Evolutionary conservation across 495 filamentous ascomycete genomes (phyloP).

Genomic region (Penicillium robsamsonii): DNA sequence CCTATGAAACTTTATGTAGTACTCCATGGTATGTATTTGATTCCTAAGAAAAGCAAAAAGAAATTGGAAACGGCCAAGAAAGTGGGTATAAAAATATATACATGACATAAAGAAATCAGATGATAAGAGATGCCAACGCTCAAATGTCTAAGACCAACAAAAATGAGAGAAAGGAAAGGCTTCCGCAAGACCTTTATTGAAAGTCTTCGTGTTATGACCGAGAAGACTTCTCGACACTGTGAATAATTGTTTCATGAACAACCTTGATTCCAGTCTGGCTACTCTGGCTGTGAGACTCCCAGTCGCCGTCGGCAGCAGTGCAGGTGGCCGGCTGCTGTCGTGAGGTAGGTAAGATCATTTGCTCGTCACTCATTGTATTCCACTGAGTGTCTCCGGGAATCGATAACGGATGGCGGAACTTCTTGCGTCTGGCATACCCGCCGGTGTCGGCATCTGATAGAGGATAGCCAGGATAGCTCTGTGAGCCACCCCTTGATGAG

Average conservation of each 20-base stretch:
- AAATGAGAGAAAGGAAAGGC: background rate
- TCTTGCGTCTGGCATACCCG: conserved; percentile 28
- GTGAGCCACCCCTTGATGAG: conserved; percentile 16
- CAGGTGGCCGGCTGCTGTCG: conserved; percentile 30
- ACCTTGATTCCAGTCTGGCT: conserved; percentile 32
- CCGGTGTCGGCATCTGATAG: conserved; percentile 27
- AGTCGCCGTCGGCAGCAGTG: conserved; percentile 23
- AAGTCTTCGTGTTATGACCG: conserved; percentile 5
- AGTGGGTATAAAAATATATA: conserved; percentile 2
- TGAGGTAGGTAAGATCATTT: conserved; percentile 35
- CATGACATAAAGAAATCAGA: background rate
- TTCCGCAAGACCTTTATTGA: background rate
- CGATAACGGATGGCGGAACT: conserved; percentile 41
- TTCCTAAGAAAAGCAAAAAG: background rate
- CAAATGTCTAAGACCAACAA: background rate
- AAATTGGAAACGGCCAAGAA: background rate
- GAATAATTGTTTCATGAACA: conserved; percentile 32
- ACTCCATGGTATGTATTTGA: background rate
- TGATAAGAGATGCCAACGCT: background rate
- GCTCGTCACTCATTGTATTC: conserved; percentile 41
- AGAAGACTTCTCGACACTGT: conserved; percentile 22
- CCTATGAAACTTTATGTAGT: background rate
- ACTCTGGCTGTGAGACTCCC: conserved; percentile 27
- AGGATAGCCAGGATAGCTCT: conserved; percentile 29
- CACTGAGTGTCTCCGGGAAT: conserved; percentile 39